Evolutionary conservation across 2,329 filamentous ascomycete species (phyloP).

Genomic region (Phyllosticta capitalensis): DNA sequence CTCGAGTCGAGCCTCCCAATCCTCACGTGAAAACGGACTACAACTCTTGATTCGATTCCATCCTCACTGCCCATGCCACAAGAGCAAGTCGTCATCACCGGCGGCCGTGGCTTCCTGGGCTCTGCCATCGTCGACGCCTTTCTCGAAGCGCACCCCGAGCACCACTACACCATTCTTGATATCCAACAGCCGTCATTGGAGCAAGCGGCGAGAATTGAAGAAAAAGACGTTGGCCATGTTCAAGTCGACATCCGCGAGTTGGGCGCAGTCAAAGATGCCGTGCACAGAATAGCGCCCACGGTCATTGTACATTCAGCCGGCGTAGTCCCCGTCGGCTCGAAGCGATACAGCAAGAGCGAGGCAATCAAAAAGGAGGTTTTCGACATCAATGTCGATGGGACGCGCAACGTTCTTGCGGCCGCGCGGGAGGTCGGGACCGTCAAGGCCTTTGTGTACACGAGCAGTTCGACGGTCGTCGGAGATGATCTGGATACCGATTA

Average conservation of each 20-base stretch:
- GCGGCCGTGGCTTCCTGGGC: constrained; percentile 40
- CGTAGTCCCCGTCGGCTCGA: constrained; percentile 30
- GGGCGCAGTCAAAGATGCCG: constrained; percentile 29
- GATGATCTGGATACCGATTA: constrained; percentile 67
- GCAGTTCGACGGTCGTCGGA: constrained; percentile 75
- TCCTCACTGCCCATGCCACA: not conserved
- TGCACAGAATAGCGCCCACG: constrained; percentile 60
- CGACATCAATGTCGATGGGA: constrained; percentile 83
- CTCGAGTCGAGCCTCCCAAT: not conserved
- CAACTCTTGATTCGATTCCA: not conserved
- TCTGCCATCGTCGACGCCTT: constrained; percentile 32
- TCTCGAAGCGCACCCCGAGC: constrained; percentile 26
- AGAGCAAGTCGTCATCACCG: constrained; percentile 33
- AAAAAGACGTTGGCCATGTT: constrained; percentile 21
- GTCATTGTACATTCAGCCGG: constrained; percentile 84
- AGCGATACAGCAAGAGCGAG: constrained; percentile 30
- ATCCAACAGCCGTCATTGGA: constrained; percentile 15
- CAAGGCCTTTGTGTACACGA: constrained; percentile 82
- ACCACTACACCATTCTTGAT: constrained; percentile 32
- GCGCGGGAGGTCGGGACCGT: constrained; percentile 57
- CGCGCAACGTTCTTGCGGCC: constrained; percentile 65
- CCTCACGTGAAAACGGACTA: not conserved
- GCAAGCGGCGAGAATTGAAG: not conserved
- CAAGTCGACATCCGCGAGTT: constrained; percentile 32
- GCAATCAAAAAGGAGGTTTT: constrained; percentile 51